Base-by-base conservation (phyloP, 2,329 filamentous ascomycete species). In the Plenodomus biglobosus region DNA sequence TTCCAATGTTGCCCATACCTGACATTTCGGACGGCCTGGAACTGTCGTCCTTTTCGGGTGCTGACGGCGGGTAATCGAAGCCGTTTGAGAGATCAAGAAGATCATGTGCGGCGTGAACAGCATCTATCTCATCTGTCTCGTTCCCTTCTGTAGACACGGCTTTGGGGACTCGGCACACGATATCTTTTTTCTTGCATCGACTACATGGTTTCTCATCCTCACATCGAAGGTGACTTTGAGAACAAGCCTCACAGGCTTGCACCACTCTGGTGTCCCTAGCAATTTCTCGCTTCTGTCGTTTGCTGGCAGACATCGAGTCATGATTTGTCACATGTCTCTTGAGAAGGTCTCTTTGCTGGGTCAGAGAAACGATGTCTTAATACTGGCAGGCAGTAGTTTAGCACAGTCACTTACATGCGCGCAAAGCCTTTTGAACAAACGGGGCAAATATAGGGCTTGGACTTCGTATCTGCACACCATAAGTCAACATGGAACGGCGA, bases 161-260 rank as follows among this genome's bases (percentile, higher is more conserved):
- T 34, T 58, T 52, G n/a, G 59, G 58, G 13, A 66, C 52, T 37
- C 56, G 68, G 47, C 78, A 81, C 5, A 64, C 55, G 17, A 80
- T 73, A 54, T 73, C 73, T 54, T 77, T 79, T 56, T 77, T 77
- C 35, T 67, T 72, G 62, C 79, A 81, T 38, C 79, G 70, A 52
- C 71, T 76, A 58, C 79, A 81, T 7, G 79, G 79, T 64, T 81
- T 81, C 38, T 76, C 72, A 52, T 81, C 78, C 50, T 80, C 78
- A 52, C 79, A 81, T 57, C 78, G 78, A 17, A 81, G 66, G 56
- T 81, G 79, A 2, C 77, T 74, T 18, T 73, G 70, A 18, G 79
- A 78, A 52, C 79, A 81, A 4, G 76, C 71, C 48, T 78, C 77
- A 51, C 79, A 81, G 1, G 79, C 79, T 59, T 80, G 77, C 7